Conservation (phyloP, 495 filamentous ascomycete genomes). For the Apodospora peruviana region DNA sequence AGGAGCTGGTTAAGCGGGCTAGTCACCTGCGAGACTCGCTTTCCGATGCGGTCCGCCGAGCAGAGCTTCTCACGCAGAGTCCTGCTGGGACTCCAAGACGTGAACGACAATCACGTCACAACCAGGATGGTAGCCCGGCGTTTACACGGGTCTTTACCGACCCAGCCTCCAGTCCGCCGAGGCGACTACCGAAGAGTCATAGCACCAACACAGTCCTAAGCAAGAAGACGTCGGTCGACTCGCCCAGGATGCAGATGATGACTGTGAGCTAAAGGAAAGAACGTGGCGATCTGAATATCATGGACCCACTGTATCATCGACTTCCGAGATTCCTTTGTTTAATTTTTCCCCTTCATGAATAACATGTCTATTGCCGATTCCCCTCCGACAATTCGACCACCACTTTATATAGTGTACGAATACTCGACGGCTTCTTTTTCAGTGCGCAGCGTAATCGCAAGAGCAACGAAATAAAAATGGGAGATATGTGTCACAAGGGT, state of each 20-base stretch:
- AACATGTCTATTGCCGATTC: too few species aligned
- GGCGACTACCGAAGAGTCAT: constrained; percentile 42
- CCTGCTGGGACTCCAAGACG: constrained; percentile 47
- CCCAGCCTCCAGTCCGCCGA: constrained; percentile 38
- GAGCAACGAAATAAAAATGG: too few species aligned
- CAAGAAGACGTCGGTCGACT: constrained; percentile 39
- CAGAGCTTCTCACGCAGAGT: constrained; percentile 65
- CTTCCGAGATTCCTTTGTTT: too few species aligned
- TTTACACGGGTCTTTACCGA: constrained; percentile 62
- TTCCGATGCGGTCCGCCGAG: constrained; percentile 71
- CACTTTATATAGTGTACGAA: too few species aligned
- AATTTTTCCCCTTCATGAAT: too few species aligned
- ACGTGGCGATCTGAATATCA: too few species aligned
- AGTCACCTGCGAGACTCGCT: constrained; percentile 67
- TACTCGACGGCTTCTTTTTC: too few species aligned
- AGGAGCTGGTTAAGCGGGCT: constrained; percentile 79
- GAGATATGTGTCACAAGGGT: too few species aligned
- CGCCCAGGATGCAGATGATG: constrained; percentile 63
- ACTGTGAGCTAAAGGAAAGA: constrained; percentile 55
- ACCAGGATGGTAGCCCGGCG: constrained; percentile 50
- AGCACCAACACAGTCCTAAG: constrained; percentile 47
- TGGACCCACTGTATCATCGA: too few species aligned
- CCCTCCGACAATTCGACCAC: too few species aligned
- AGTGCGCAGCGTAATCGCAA: too few species aligned
- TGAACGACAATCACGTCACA: constrained; percentile 28